These are phyloP conservation scores for Leucosporidium creatinivorum DNA, from an alignment of 768 basidiomycete genomes.

Conservation along the genomic window DNA sequence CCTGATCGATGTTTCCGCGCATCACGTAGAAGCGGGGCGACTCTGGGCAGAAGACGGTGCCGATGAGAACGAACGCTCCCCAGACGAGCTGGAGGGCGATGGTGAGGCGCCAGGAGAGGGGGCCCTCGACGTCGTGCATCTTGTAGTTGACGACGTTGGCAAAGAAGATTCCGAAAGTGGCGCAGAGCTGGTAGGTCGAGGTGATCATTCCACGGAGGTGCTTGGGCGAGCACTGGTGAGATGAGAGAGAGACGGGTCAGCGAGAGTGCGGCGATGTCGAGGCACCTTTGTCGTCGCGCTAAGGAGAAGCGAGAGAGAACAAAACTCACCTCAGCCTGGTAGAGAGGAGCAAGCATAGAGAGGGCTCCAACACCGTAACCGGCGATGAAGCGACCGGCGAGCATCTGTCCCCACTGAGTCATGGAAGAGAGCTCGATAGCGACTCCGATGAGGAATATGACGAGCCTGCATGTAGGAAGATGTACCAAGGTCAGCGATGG, in stretches of 20 bases:
- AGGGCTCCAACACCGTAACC: slow-evolving; percentile 26
- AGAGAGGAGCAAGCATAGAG: slow-evolving; percentile 59
- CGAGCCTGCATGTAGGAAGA: neutral
- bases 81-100: slow-evolving; percentile 41
- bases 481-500: neutral
- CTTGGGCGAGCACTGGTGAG: slow-evolving; percentile 72
- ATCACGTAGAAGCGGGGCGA: slow-evolving; percentile 25
- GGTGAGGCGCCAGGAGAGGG: neutral
- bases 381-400: slow-evolving; percentile 11
- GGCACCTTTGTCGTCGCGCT: too few species aligned
- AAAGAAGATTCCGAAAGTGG: slow-evolving; percentile 66
- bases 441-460: slow-evolving; percentile 29
- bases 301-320: neutral
- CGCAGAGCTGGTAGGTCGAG: slow-evolving; percentile 80
- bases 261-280: neutral
- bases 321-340: slow-evolving; percentile 46
- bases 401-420: slow-evolving; percentile 19
- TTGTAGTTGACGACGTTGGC: slow-evolving; percentile 27
- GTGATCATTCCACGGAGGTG: slow-evolving; percentile 78
- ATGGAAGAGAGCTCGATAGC: slow-evolving; percentile 24
- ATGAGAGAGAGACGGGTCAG: slow-evolving; percentile 34
- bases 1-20: slow-evolving; percentile 26
- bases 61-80: slow-evolving; percentile 16
- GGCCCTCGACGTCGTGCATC: neutral
- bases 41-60: slow-evolving; percentile 26